A percentile compares a stretch with the other conserved stretches of the same genome.
phyloP scores from a whole-genome alignment of 208 protist species.

The Acanthamoeba culbertsoni region DNA sequence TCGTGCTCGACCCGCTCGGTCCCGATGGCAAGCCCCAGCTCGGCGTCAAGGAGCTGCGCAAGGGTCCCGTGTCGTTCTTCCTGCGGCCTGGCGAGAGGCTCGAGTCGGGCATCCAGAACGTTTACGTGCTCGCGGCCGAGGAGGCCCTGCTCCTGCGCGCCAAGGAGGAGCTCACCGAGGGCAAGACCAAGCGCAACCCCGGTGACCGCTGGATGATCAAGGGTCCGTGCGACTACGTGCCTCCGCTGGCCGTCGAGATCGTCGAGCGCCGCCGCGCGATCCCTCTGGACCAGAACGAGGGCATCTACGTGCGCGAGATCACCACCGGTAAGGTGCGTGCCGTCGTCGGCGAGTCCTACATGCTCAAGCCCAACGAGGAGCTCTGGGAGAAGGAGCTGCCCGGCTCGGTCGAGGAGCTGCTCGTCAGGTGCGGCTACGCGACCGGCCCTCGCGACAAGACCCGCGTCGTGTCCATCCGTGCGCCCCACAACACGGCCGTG shows the following conservation, averaged over 20 bases:
- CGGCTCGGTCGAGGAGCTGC: slow-evolving; percentile 89
- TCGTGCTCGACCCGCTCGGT: slow-evolving; percentile 91
- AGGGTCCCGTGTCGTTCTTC: slow-evolving; percentile 93
- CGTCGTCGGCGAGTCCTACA: slow-evolving; percentile 90
- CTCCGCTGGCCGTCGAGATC: slow-evolving; percentile 89
- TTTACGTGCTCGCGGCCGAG: slow-evolving; percentile 90
- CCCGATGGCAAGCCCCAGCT: slow-evolving; percentile 82
- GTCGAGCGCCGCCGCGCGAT: slow-evolving; percentile 90
- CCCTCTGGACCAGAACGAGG: slow-evolving; percentile 95
- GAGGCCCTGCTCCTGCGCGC: slow-evolving; percentile 94
- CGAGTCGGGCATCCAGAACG: slow-evolving; percentile 85
- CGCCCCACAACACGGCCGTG: slow-evolving; percentile 92
- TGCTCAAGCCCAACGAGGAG: slow-evolving; percentile 93
- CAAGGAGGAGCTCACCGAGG: slow-evolving; percentile 84
- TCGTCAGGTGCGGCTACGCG: slow-evolving; percentile 69
- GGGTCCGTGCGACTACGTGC: slow-evolving; percentile 92
- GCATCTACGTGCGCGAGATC: slow-evolving; percentile 94
- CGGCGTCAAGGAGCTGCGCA: slow-evolving; percentile 87
- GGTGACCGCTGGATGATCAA: slow-evolving; percentile 94
- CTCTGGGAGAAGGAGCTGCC: slow-evolving; percentile 94
- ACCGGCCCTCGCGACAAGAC: slow-evolving; percentile 79
- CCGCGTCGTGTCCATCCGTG: slow-evolving; percentile 90
- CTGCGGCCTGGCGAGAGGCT: slow-evolving; percentile 92
- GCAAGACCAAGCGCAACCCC: slow-evolving; percentile 77
- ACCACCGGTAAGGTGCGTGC: slow-evolving; percentile 89